phyloP scores from a whole-genome alignment of 345 rosid genomes.

The Rhizophora apiculata region DNA sequence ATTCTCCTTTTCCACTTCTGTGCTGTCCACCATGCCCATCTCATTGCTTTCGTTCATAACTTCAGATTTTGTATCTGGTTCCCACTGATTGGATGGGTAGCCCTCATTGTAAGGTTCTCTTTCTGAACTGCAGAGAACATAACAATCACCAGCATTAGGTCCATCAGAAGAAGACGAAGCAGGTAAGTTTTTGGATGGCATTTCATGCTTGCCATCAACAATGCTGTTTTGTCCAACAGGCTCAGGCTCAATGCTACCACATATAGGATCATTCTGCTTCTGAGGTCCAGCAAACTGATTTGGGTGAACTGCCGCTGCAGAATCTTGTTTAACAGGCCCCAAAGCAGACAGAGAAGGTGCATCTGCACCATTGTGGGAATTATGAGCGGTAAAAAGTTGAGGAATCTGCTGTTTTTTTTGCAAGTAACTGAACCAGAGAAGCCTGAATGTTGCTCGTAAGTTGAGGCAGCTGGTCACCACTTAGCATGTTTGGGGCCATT shows the following conservation, averaged over 20 bases:
- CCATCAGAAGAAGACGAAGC: slow-evolving; percentile 13
- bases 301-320: slow-evolving; percentile 33
- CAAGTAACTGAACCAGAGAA: slow-evolving; percentile 71
- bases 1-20: slow-evolving; percentile 34
- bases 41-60: slow-evolving; percentile 28
- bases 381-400: slow-evolving; percentile 50
- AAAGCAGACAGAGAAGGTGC: slow-evolving; percentile 27
- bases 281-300: slow-evolving; percentile 31
- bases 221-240: slow-evolving; percentile 22
- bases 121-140: slow-evolving; percentile 9
- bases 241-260: slow-evolving; percentile 42
- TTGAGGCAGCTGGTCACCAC: slow-evolving; percentile 52
- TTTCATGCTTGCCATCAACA: slow-evolving; percentile 28
- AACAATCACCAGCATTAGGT: slow-evolving; percentile 17
- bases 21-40: slow-evolving; percentile 34
- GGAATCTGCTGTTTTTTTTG: slow-evolving; percentile 71
- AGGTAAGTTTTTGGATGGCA: slow-evolving; percentile 16
- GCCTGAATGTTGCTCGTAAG: slow-evolving; percentile 57
- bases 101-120: slow-evolving; percentile 20
- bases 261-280: slow-evolving; percentile 45
- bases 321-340: slow-evolving; percentile 32
- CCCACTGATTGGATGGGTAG: slow-evolving; percentile 19
- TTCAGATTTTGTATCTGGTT: slow-evolving; percentile 31
- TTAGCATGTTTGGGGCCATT: slow-evolving; percentile 40
- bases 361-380: slow-evolving; percentile 38